Evolutionary conservation across 1,284 basidiomycete species (phyloP).

Genomic region (Cutaneotrichosporon daszewskae): DNA sequence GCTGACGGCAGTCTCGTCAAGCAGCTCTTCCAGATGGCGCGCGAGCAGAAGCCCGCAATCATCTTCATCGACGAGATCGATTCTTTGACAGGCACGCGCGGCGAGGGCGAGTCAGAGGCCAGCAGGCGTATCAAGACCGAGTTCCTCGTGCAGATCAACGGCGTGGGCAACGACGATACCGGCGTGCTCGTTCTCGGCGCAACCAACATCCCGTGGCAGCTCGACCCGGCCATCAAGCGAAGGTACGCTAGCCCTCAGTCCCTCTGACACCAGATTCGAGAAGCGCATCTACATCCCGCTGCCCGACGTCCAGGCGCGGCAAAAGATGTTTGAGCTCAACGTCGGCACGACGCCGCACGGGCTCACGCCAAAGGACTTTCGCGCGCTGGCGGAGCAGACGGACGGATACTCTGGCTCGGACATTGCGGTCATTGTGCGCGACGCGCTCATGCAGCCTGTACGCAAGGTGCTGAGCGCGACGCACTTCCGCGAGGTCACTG

Average conservation of each 20-base stretch:
- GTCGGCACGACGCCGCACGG: slow-evolving; percentile 88
- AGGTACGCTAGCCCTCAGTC: slow-evolving; percentile 53
- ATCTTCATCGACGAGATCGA: slow-evolving; percentile 99
- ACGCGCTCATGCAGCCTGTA: slow-evolving; percentile 97
- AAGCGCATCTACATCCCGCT: slow-evolving; percentile 98
- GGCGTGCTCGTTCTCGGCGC: slow-evolving; percentile 98
- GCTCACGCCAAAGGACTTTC: slow-evolving; percentile 72
- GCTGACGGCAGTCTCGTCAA: slow-evolving; percentile 71
- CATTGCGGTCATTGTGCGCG: slow-evolving; percentile 90
- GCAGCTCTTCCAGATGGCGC: slow-evolving; percentile 92
- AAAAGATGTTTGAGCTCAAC: slow-evolving; percentile 94
- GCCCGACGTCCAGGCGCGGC: slow-evolving; percentile 86
- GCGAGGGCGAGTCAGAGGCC: slow-evolving; percentile 94
- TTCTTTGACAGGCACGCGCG: slow-evolving; percentile 88
- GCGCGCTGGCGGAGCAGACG: slow-evolving; percentile 73
- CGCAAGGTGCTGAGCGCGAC: slow-evolving; percentile 93
- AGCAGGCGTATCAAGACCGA: slow-evolving; percentile 96
- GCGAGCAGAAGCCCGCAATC: slow-evolving; percentile 93
- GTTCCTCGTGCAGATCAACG: slow-evolving; percentile 91
- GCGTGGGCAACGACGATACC: slow-evolving; percentile 94
- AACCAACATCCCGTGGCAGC: slow-evolving; percentile 96
- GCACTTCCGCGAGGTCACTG: slow-evolving; percentile 69
- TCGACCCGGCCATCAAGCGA: slow-evolving; percentile 96
- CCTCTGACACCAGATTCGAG: slow-evolving; percentile 62
- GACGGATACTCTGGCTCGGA: slow-evolving; percentile 96